Percentiles rank a stretch among this genome's conserved stretches.
Conservation (phyloP, 306 rosid species). For the Urtica urens region DNA sequence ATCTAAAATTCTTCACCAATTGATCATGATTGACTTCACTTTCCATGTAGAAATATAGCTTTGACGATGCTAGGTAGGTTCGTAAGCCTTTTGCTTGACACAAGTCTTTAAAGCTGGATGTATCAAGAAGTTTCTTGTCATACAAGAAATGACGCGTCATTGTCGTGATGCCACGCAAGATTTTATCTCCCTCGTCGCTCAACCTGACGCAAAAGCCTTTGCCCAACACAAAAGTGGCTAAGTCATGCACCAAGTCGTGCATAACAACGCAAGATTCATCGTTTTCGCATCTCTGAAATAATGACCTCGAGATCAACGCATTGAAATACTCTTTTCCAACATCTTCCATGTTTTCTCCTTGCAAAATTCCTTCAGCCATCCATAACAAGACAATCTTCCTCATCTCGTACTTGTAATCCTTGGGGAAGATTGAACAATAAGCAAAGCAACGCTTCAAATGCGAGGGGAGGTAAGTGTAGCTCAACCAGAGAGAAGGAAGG, state of each 20-base stretch:
- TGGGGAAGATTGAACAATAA: constrained; percentile 23
- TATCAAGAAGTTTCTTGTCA: background rate
- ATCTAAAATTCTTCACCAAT: background rate
- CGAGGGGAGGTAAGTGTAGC: constrained; percentile 14
- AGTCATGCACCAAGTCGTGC: constrained; percentile 31
- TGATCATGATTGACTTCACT: background rate
- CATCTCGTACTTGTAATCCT: constrained; percentile 10
- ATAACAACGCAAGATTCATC: background rate
- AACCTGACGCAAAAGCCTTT: background rate
- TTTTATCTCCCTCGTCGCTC: background rate
- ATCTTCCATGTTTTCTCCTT: constrained; percentile 2
- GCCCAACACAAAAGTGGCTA: constrained; percentile 14
- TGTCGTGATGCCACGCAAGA: background rate
- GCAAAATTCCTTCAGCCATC: constrained; percentile 29
- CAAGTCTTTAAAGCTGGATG: background rate
- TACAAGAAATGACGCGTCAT: constrained; percentile 22
- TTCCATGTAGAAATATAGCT: background rate
- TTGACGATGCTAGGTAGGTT: background rate
- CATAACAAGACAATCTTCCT: constrained; percentile 13
- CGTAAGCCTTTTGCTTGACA: background rate
- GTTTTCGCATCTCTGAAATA: background rate
- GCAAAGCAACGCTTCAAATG: constrained; percentile 28
- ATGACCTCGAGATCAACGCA: constrained; percentile 5
- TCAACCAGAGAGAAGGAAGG: constrained; percentile 14
- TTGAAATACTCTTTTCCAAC: constrained; percentile 14